Evolutionary conservation across 805 yeast species (phyloP), one percentile per base, ranked within the genome.

Genomic region (Gaillardinia entomophila): DNA sequence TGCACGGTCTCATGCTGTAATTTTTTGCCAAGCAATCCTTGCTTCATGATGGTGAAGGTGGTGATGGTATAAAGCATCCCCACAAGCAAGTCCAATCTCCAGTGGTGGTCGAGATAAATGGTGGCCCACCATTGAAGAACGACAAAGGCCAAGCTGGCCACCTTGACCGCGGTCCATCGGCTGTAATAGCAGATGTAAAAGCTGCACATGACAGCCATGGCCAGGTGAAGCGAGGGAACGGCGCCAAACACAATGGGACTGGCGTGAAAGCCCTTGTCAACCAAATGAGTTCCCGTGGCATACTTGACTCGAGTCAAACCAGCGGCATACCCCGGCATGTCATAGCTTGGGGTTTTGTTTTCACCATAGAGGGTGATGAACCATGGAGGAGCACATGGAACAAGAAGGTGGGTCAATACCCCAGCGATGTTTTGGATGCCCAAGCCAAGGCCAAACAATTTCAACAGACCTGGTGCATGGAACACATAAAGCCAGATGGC

Each of bases 371-470:
- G 39, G 47, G 74, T 79, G 29, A 77, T 73, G 50, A 78, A 81
- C 80, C 86, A 77, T 3, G 88, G 88, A 1, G 88, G 83, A 1
- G 86, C 83, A 49, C 75, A 79, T 16, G 89, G 89, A 51, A 79
- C 63, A 4, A 68, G 30, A 24, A 81, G 48, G 50, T 79, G 86
- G 3, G 85, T 80, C 24, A 67, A 25, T 0, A 78, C 78, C 16
- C 84, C 82, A 1, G 64, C 53, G 10, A 78, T 64, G 43, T 78
- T 80, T 49, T 78, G 85, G 8, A 65, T 32, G 2, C 88, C 87
- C 27, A 80, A 42, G 0, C 75, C 66, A n/a, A 68, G 45, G 1
- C 75, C 59, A 42, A 77, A 81, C 42, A 66, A 58, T 38, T 69
- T 73, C 10, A 77, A 32, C 0, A 76, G 73, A 0, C 82, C 84